phyloP scores from a whole-genome alignment of 495 filamentous ascomycete species.

The Aspergillus bridgeri region DNA sequence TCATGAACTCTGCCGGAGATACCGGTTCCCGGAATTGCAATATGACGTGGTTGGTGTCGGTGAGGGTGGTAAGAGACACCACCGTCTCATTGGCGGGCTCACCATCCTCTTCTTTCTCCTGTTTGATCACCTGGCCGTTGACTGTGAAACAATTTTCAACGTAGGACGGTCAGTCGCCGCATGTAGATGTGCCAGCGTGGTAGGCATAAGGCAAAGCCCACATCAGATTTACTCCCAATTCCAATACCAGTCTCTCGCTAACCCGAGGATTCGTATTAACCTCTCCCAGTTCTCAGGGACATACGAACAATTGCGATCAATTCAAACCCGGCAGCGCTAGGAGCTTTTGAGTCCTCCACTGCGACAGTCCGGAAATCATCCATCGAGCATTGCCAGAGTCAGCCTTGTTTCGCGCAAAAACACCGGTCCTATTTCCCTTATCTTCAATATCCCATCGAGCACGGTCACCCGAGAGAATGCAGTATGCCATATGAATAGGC shows the following conservation, averaged over 20 bases:
- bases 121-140: constrained; percentile 11
- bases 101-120: constrained; percentile 15
- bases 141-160: not conserved
- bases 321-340: not conserved
- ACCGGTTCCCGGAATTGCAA: constrained; percentile 29
- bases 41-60: constrained; percentile 12
- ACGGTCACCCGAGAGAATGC: not conserved
- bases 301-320: not conserved
- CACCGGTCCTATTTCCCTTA: not conserved
- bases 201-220: not conserved
- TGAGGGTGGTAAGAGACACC: constrained; percentile 21
- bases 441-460: not conserved
- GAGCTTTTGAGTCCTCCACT: not conserved
- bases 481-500: not conserved
- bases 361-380: not conserved
- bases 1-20: constrained; percentile 17
- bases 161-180: not conserved
- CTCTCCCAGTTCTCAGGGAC: not conserved
- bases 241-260: not conserved
- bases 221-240: not conserved
- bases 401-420: not conserved
- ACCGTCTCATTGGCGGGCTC: constrained; percentile 14
- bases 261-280: not conserved
- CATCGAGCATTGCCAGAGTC: not conserved
- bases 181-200: not conserved